These are phyloP conservation scores for Thymus quinquecostatus DNA, from an alignment of 257 asterid species.

Conservation along the genomic window DNA sequence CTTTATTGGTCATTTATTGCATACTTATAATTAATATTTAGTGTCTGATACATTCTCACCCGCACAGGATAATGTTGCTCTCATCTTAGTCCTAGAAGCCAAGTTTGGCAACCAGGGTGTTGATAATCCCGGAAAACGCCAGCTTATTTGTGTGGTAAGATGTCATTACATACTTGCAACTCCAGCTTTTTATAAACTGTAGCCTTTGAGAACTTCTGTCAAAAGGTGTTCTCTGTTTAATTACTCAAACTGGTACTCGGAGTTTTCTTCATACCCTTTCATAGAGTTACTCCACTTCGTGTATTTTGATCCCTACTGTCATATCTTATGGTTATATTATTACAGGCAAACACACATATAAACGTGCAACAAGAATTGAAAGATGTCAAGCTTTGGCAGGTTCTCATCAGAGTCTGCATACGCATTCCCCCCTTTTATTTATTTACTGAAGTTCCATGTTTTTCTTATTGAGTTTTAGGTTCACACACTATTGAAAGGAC, in stretches of 20 bases:
- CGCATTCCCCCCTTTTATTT: slow-evolving; percentile 1
- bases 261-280: slow-evolving; percentile 7
- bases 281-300: slow-evolving; percentile 12
- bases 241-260: neutral
- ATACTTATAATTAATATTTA: neutral
- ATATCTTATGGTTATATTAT: slow-evolving; percentile 26
- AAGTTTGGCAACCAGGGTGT: slow-evolving; percentile 76
- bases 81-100: slow-evolving; percentile 93
- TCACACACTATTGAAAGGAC: slow-evolving; percentile 91
- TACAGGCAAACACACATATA: slow-evolving; percentile 96
- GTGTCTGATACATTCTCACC: slow-evolving; percentile 22
- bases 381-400: slow-evolving; percentile 99
- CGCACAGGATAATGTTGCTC: slow-evolving; percentile 89
- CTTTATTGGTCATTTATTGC: slow-evolving; percentile 21
- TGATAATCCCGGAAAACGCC: slow-evolving; percentile 88
- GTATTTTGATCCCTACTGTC: slow-evolving; percentile 23
- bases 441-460: slow-evolving; percentile 27
- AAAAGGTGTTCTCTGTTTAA: neutral
- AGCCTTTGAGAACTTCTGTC: neutral
- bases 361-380: slow-evolving; percentile 80
- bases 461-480: slow-evolving; percentile 53
- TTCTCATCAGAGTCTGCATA: slow-evolving; percentile 34
- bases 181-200: too few species aligned
- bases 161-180: slow-evolving; percentile 13
- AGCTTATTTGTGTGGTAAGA: slow-evolving; percentile 97